Evolutionary conservation across 352 stramenopile genomes (phyloP), one percentile per base, ranked within the genome.

Genomic region (Globisporangium yorkense): DNA sequence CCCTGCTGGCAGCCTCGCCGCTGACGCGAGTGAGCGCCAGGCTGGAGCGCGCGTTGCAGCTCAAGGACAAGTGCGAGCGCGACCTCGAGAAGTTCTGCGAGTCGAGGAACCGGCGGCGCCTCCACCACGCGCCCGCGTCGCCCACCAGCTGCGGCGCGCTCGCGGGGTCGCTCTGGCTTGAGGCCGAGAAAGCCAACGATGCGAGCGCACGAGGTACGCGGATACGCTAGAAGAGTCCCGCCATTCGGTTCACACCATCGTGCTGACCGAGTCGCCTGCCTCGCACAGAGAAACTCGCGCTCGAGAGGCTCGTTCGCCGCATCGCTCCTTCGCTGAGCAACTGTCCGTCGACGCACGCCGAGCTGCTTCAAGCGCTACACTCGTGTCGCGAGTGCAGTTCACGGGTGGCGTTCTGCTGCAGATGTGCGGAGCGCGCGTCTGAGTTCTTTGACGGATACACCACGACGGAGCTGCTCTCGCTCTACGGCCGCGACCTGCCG

Each of bases 401-500:
- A 27, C 80, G 80, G 51, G 56, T 77, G 39, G 68, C 68, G 5
- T 89, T 88, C 70, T 91, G 80, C 31, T 12, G 51, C 16, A 41
- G 63, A 2, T 91, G 80, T 59, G 62, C 70, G 2, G 61, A 65
- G 21, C 76, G 73, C 24, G 69, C 78, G 18, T 72, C 66, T 63
- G 80, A 88, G 57, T 91, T 84, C 67, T 89, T 89, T 50, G 70
- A 62, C 5, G 75, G 74, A 5, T 84, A 82, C 63, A 72, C 78
- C 7, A 62, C 61, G 13, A 7, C 66, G 0, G 80, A 91, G 62
- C 66, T 91, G 39, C 65, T 78, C 29, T 58, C 65, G 20, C 61
- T 87, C 24, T 91, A 91, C 57, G 68, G 76, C 0, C 72, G 54
- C 2, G 76, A 87, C 12, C 65, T 90, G 24, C 77, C 80, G 3